Percentiles rank a stretch among this genome's conserved stretches.
phyloP scores from a whole-genome alignment of 768 basidiomycete species.

The Melanogaster broomeanus region DNA sequence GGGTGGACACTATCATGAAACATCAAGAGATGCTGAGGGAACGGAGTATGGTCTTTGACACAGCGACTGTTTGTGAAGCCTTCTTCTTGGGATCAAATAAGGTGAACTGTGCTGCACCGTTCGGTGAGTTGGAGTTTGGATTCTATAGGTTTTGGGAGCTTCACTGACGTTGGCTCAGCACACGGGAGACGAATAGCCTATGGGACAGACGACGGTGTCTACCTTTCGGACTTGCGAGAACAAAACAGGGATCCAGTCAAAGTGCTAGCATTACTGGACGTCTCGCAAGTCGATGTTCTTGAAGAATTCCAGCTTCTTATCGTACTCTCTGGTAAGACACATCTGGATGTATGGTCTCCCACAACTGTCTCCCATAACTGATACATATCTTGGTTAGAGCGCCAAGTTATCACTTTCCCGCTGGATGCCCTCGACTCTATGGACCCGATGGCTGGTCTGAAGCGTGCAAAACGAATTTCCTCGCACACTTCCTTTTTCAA shows the following conservation, averaged over 20 bases:
- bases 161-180: constrained; percentile 44
- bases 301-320: constrained; percentile 95
- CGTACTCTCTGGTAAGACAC: constrained; percentile 89
- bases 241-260: constrained; percentile 80
- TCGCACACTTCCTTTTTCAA: constrained; percentile 99
- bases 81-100: constrained; percentile 85
- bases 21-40: constrained; percentile 87
- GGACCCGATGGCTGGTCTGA: constrained; percentile 89
- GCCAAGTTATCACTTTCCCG: constrained; percentile 95
- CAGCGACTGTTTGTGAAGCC: constrained; percentile 79
- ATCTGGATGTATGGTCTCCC: neutral
- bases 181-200: constrained; percentile 86
- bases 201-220: constrained; percentile 97
- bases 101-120: constrained; percentile 90
- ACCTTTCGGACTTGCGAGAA: constrained; percentile 85
- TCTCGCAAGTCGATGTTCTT: constrained; percentile 92
- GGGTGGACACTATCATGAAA: constrained; percentile 89
- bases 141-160: neutral
- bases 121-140: constrained; percentile 57
- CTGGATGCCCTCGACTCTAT: constrained; percentile 88
- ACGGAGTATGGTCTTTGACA: constrained; percentile 85
- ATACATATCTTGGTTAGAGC: constrained; percentile 53
- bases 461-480: constrained; percentile 92
- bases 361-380: neutral
- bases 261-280: constrained; percentile 85